Conservation (phyloP, 2,329 filamentous ascomycete genomes). For the Aspergillus tubingensis region DNA sequence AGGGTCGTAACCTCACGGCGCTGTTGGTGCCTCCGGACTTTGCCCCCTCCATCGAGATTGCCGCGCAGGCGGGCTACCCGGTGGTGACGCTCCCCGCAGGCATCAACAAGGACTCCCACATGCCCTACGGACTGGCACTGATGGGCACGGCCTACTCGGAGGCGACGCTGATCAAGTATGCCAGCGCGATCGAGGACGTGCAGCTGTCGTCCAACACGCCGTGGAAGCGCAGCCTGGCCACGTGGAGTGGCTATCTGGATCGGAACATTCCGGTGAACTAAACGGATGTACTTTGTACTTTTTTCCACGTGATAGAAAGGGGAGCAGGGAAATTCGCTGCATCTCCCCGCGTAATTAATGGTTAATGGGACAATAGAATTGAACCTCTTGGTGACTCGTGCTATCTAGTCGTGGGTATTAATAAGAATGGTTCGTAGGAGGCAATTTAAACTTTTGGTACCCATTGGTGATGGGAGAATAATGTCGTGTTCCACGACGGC, state of each 20-base stretch:
- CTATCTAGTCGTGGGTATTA: no score
- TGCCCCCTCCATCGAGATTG: slow-evolving; percentile 67
- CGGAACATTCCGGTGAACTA: slow-evolving; percentile 36
- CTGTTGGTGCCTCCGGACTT: slow-evolving; percentile 70
- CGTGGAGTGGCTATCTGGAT: slow-evolving; percentile 55
- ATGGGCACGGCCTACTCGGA: slow-evolving; percentile 66
- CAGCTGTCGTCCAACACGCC: slow-evolving; percentile 47
- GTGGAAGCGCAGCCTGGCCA: slow-evolving; percentile 53
- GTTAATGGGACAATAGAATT: no score
- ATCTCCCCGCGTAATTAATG: no score
- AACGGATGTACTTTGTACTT: neutral
- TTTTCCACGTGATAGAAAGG: no score
- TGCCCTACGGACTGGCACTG: slow-evolving; percentile 64
- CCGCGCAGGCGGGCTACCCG: slow-evolving; percentile 75
- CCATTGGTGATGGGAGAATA: no score
- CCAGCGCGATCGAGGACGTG: slow-evolving; percentile 64
- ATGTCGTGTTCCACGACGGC: neutral
- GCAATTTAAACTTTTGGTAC: no score
- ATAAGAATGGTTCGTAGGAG: no score
- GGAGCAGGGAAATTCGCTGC: no score
- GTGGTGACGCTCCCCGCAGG: slow-evolving; percentile 69
- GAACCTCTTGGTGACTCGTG: no score
- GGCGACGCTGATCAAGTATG: slow-evolving; percentile 59
- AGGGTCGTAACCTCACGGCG: slow-evolving; percentile 55
- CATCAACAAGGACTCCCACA: slow-evolving; percentile 54